Evolutionary conservation across 2,329 filamentous ascomycete species (phyloP), one percentile per base, ranked within the genome.

Genomic region (Blastomyces emzantsi): DNA sequence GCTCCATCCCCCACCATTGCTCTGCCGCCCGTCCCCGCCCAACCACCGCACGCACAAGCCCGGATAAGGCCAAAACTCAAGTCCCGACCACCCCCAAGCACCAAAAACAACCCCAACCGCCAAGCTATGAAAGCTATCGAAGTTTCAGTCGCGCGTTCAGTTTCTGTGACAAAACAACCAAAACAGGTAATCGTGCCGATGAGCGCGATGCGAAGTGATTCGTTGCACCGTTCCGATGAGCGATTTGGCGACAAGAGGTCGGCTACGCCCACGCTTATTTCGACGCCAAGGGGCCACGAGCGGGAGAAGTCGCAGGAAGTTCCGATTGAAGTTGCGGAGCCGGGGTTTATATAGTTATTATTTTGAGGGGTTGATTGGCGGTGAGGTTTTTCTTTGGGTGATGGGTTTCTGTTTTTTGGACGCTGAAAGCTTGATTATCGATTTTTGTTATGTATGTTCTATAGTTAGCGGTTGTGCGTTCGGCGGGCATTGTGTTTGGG

Each of bases 151-250:
- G 76, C 76, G 2, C 69, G 75, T 36, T 77, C 76, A 5, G 67
- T 78, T 9, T 77, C 75, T 9, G 71, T 78, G 0, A 73, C 73
- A 0, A 70, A 68, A 41, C 71, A 71, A 9, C 74, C 69, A 39
- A 72, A 69, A 51, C 74, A 77, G 62, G 65, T 75, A n/a, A 66
- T 78, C 7, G 73, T 78, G 7, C 75, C 76, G 0, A 70, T 77
- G 15, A 67, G 70, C 49, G 60, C 43, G 15, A 61, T 70, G 2
- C 67, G 70, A 11, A 57, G 66, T 3, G 70, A 70, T 55, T 69
- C 70, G 19, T 61, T 70, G 28, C 67, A 65, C 51, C 65, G 67
- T 41, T 47, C 63, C 1, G 69, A 72, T 28, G 74, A 76, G 64
- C 68, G 73, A 11, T 66, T 73, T 25, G 68, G 74, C 0, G 68